Base-by-base conservation (phyloP, 495 filamentous ascomycete species). In the Evernia prunastri region DNA sequence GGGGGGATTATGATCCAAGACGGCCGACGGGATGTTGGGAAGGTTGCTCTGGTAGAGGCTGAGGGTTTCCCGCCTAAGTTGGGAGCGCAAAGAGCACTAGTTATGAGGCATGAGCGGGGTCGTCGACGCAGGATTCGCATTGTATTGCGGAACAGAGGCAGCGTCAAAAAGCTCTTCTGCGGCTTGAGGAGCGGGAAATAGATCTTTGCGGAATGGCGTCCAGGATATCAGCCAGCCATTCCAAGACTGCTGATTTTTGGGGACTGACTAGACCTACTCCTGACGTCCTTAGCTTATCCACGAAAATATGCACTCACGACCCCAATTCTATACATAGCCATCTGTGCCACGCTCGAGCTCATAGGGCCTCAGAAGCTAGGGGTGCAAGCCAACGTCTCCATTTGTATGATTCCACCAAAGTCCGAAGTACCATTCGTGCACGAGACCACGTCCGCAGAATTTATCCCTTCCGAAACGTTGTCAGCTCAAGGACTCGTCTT, bases 21-120 rank as follows among this genome's bases (percentile, higher is more conserved):
- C 68, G 69, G 37, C 82, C 83, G 37, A 85, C 82, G 8, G 81
- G 72, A 59, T 86, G 82, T 71, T 74, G 73, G 62, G 39, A 66
- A 29, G 73, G 69, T 8, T 82, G 80, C 74, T 53, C 68, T 4
- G 75, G 75, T 59, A 56, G 56, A 36, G 29, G n/a, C 5, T 56
- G 15, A 37, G 39, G 33, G 37, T 8, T 33, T 20, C 51, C 20
- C 3, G 6, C 25, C 8, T 10, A 3, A n/a, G 5, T 33, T 10
- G 15, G 15, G 29, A 20, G 29, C 51, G 51, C 33, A 15, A 31
- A 11, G 25, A 17, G 47, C 47, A 2, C 5, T 51, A 25, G 10
- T 2, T 13, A 29, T 31, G 15, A 53, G 49, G 49, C 13, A 15
- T 53, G 4, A 31, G 49, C 13, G 13, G 20, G 27, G 49, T 17